These are phyloP conservation scores for Pythium phragmitis DNA, from an alignment of 352 stramenopile species.

Conservation along the genomic window DNA sequence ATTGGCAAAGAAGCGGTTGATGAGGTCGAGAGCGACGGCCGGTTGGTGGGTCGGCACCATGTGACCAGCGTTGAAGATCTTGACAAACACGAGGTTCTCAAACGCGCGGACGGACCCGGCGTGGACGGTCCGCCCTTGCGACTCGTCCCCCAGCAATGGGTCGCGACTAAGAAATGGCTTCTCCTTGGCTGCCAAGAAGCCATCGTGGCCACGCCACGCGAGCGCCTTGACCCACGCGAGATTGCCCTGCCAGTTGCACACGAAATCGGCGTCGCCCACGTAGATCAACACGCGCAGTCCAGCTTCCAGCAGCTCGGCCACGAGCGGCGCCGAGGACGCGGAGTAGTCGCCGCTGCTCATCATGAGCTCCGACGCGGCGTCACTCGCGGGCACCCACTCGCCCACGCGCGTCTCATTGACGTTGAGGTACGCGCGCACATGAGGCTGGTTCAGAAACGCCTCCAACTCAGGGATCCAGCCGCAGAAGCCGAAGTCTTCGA, in stretches of 20 bases:
- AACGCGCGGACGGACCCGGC: conserved; percentile 18
- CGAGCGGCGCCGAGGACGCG: conserved; percentile 20
- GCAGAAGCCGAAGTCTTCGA: conserved; percentile 8
- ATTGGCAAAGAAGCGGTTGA: conserved; percentile 52
- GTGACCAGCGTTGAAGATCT: conserved; percentile 86
- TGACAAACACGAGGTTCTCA: conserved; percentile 77
- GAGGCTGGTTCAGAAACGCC: conserved; percentile 20
- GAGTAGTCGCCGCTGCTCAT: no score
- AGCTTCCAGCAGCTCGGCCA: conserved; percentile 70
- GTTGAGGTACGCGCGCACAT: conserved; percentile 60
- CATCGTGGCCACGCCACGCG: conserved; percentile 77
- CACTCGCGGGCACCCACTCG: conserved; percentile 34
- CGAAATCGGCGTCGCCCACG: conserved; percentile 88
- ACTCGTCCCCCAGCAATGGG: conserved; percentile 6
- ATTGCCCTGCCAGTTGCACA: conserved; percentile 95
- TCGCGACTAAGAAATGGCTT: conserved; percentile 20
- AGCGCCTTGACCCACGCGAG: conserved; percentile 86
- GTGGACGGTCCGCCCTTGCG: background rate
- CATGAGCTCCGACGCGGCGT: conserved; percentile 22
- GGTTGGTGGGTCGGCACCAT: conserved; percentile 90
- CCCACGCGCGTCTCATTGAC: conserved; percentile 39
- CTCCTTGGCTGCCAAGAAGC: conserved; percentile 51
- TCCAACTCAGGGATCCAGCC: conserved; percentile 39
- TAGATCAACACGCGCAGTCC: conserved; percentile 21
- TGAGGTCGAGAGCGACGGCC: conserved; percentile 53